phyloP scores from a whole-genome alignment of 371 early-diverging fungal genomes.

The Apophysomyces ossiformis region DNA sequence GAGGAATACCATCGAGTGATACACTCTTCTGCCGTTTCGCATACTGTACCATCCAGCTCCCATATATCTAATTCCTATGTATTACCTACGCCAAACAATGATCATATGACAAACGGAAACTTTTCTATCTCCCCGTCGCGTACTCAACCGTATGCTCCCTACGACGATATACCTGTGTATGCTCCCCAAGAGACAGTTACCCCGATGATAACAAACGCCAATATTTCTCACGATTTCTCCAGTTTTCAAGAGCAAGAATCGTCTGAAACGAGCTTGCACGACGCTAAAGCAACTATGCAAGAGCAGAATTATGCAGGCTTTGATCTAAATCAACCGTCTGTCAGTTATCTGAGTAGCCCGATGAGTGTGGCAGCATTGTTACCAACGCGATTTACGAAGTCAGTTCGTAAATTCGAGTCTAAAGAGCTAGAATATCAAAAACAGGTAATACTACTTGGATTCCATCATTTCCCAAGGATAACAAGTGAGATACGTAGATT shows the following conservation, averaged over 20 bases:
- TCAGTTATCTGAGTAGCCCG: background rate
- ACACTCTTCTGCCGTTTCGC: background rate
- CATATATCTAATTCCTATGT: constrained; percentile 5
- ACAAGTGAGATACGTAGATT: background rate
- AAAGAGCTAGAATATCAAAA: background rate
- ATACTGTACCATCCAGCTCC: background rate
- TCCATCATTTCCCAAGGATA: background rate
- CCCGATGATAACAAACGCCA: background rate
- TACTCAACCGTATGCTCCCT: background rate
- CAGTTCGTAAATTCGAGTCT: background rate
- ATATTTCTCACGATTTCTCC: background rate
- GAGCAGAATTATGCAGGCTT: background rate
- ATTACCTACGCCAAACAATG: background rate
- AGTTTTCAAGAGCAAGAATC: background rate
- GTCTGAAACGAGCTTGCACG: background rate
- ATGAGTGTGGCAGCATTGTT: background rate
- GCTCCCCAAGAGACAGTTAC: background rate
- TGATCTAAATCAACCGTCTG: background rate
- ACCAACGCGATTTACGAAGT: background rate
- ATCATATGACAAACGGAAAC: background rate
- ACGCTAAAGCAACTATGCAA: background rate
- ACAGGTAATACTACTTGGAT: background rate
- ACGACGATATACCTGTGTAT: constrained; percentile 1
- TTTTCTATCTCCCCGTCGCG: background rate
- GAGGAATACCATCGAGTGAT: background rate